Evolutionary conservation across 352 stramenopile species (phyloP), one percentile per base, ranked within the genome.

Genomic region (Poterioochromonas sp.): DNA sequence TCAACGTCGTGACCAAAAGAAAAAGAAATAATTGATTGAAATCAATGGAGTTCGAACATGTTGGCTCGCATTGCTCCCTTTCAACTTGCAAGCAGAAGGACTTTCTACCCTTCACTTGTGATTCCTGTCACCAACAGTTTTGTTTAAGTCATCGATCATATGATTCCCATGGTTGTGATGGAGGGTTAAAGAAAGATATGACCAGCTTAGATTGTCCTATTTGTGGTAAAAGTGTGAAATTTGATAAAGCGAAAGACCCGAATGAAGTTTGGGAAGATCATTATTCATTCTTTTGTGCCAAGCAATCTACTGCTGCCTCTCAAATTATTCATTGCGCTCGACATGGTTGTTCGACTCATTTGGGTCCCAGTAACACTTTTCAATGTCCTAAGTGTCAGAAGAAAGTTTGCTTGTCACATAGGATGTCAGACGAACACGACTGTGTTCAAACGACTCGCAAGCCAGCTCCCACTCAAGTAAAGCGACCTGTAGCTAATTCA

Each of bases 121-220:
- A 62, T 44, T 60, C 37, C 37, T 76, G 68, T n/a, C 44, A 58
- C 37, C 58, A 76, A n/a, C 1, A 37, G n/a, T 62, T 62, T n/a
- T 76, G 68, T 44, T 41, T 63, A 39, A 15, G 1, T 26, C 68
- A 76, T 62, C 32, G 68, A 3, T 63, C 26, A n/a, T 39, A 40
- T 62, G 2, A 26, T 32, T 5, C 22, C 0, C 68, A 76, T 62
- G 34, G n/a, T 22, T 76, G 68, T 62, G n/a, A 58, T 58, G 29
- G 40, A 54, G 40, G 34, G 11, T 18, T 12, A 1, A 26, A 34
- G 15, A 74, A 58, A 35, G 65, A 74, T 54, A 39, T 58, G 12
- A 74, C 65, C 11, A 74, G 65, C 32, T 54, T 54, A 5, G 65
- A 74, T 74, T 74, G 65, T 54, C 65, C 65, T n/a, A 54, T 74